Base-by-base conservation (phyloP, 108 stramenopile species). In the Skeletonema potamos region DNA sequence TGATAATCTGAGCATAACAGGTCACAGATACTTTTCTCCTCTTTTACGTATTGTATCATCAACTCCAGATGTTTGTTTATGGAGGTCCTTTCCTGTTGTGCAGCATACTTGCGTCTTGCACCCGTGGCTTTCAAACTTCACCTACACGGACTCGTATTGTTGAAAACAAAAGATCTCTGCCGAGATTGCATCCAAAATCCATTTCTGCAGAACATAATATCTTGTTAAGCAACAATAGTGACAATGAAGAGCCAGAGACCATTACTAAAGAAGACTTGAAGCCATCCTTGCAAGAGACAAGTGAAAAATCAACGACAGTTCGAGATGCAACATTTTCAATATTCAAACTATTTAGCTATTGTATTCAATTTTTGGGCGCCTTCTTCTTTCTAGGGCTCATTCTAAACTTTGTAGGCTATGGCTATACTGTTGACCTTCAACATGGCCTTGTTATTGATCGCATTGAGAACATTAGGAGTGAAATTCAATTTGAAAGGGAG, bases 401-500 rank as follows among this genome's bases (percentile, higher is more conserved):
- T 2, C 43, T 66, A 10, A 74, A 74, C 32, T n/a, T 74, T 34
- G 27, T 46, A 2, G 73, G 73, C 15, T 74, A 37, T 33, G 73
- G 73, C 1, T 74, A 74, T 48, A 59, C 57, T 7, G 58, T 66
- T 26, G 64, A 74, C 24, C 33, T 60, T 3, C 58, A 74, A n/a
- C 56, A 66, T 34, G 73, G 73, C 30, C 24, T 74, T 12, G 73
- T 65, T 8, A 34, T 74, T 20, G 64, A 74, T 43, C 58, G 48
- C 46, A 51, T 74, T 15, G 57, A 61, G 24, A 66, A 74, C n/a
- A 74, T 74, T 7, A 43, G 73, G 43, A 74, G 61, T 60, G 73
- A 74, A 30, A 48, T 74, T 20, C 73, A 74, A 58, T 74, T 74
- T 63, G 73, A 74, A 27, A 62, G 64, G 41, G 73, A 74, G 33